These are phyloP conservation scores for Takashimella tepidaria DNA, from an alignment of 1,284 basidiomycete species.

Conservation along the genomic window DNA sequence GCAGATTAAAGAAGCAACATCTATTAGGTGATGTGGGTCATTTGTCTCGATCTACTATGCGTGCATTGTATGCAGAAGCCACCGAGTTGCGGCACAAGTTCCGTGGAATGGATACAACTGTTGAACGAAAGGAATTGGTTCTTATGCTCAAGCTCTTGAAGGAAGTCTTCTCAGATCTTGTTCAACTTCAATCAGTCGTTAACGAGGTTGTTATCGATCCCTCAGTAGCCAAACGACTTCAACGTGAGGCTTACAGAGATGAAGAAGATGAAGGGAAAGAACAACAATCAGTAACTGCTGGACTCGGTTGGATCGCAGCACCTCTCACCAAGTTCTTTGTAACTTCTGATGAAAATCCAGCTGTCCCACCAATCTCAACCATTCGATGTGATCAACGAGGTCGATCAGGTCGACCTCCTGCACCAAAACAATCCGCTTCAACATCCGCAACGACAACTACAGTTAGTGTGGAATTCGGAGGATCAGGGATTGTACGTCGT, in stretches of 20 bases:
- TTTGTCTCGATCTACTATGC: slow-evolving; percentile 76
- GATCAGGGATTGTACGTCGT: slow-evolving; percentile 61
- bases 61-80: slow-evolving; percentile 67
- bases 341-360: slow-evolving; percentile 27
- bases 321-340: slow-evolving; percentile 47
- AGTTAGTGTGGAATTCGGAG: slow-evolving; percentile 88
- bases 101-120: slow-evolving; percentile 57
- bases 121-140: slow-evolving; percentile 77
- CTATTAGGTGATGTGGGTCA: slow-evolving; percentile 78
- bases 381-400: background rate
- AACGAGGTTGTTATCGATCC: slow-evolving; percentile 92
- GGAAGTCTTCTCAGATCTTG: slow-evolving; percentile 78
- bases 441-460: slow-evolving; percentile 78
- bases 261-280: slow-evolving; percentile 50
- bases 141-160: slow-evolving; percentile 76
- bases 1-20: slow-evolving; percentile 85
- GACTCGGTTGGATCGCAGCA: slow-evolving; percentile 64
- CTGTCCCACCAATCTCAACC: slow-evolving; percentile 7
- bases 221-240: slow-evolving; percentile 62
- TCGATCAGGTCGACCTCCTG: slow-evolving; percentile 26
- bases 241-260: slow-evolving; percentile 54
- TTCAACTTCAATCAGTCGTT: slow-evolving; percentile 71
- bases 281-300: slow-evolving; percentile 23
- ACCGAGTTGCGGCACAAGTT: slow-evolving; percentile 68
- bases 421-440: slow-evolving; percentile 71